Percentiles rank a stretch among this genome's conserved stretches.
phyloP scores from a whole-genome alignment of 164 flowering plant genomes.

The Nelumbo lutea region DNA sequence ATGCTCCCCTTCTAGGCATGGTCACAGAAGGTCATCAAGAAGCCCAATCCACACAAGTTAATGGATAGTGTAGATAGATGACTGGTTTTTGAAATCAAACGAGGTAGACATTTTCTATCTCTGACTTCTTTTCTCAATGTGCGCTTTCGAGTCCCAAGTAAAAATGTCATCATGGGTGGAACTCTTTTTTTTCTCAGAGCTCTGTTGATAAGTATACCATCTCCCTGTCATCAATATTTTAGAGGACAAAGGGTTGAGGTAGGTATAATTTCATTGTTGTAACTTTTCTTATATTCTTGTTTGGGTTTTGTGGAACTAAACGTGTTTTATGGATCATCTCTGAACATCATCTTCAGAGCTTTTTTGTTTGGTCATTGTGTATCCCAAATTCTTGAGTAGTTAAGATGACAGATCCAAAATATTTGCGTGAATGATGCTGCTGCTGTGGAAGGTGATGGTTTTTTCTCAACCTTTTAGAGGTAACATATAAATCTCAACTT shows the following conservation, averaged over 20 bases:
- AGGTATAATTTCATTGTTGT: constrained; percentile 46
- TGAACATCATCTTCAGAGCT: constrained; percentile 13
- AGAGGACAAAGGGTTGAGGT: constrained; percentile 59
- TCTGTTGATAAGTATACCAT: constrained; percentile 51
- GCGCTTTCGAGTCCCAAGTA: constrained; percentile 31
- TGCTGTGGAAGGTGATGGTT: constrained; percentile 25
- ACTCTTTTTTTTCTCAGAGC: constrained; percentile 58
- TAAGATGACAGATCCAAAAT: constrained; percentile 22
- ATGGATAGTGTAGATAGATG: constrained; percentile 32
- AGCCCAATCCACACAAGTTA: constrained; percentile 57
- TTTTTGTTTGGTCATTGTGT: constrained; percentile 10
- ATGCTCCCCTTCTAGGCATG: constrained; percentile 68
- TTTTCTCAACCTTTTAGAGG: constrained; percentile 27
- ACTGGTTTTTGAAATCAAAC: constrained; percentile 30
- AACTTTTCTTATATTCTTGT: constrained; percentile 14
- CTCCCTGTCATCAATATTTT: constrained; percentile 50
- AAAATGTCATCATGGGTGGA: constrained; percentile 36
- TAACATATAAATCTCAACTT: constrained; percentile 20
- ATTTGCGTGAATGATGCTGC: constrained; percentile 27
- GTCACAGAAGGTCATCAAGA: constrained; percentile 59
- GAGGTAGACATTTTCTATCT: constrained; percentile 64
- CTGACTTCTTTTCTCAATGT: constrained; percentile 25
- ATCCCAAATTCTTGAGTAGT: constrained; percentile 17
- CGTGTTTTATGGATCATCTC: constrained; percentile 12
- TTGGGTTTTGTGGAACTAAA: constrained; percentile 19